Base-by-base conservation (phyloP, 225 moss, liverwort and hornwort genomes). In the Climacium dendroides region DNA sequence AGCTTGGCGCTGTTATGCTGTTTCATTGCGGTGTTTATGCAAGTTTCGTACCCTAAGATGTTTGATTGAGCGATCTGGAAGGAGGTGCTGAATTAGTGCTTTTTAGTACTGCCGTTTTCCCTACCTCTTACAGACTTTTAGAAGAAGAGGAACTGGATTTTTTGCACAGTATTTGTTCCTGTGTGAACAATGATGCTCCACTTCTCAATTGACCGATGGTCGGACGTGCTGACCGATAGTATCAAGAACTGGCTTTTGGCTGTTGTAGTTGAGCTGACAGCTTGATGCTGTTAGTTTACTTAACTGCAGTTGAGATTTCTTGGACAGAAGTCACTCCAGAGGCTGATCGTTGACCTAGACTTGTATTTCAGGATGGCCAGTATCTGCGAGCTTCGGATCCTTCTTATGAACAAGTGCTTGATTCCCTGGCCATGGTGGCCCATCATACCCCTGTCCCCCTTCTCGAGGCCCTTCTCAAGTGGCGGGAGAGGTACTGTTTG, bases 401-500 rank as follows among this genome's bases (percentile, higher is more conserved):
- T 91, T 94, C 97, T 26, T 99, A 97, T 90, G 99, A 99, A 89
- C 99, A 99, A 91, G 99, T 97, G 37, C 92, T 99, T 87, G 99
- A 99, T 89, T 97, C 97, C 57, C 88, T 99, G 87, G 97, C 97
- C 72, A 97, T 99, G 99, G 99, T 99, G 92, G 99, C 99, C 45
- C 97, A 97, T 90, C 97, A 99, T 88, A 99, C 99, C 80, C 99
- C 99, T 39, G 94, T 93, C 47, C 99, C 99, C 39, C 90, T 99
- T 78, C 93, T 99, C 67, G 97, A 99, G 89, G 97, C 99, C 58
- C 97, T 99, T 84, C 94, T 97, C 16, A 99, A 94, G 90, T 99
- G 99, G 99, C 94, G 96, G 89, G 97, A 99, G 78, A 97, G 99
- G 99, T 99, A 91, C 74, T 66, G 69, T 47, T 69, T 41, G 73